Evolutionary conservation across 371 early-diverging fungal genomes (phyloP), one percentile per base, ranked within the genome.

Genomic region (Mortierella sp.): DNA sequence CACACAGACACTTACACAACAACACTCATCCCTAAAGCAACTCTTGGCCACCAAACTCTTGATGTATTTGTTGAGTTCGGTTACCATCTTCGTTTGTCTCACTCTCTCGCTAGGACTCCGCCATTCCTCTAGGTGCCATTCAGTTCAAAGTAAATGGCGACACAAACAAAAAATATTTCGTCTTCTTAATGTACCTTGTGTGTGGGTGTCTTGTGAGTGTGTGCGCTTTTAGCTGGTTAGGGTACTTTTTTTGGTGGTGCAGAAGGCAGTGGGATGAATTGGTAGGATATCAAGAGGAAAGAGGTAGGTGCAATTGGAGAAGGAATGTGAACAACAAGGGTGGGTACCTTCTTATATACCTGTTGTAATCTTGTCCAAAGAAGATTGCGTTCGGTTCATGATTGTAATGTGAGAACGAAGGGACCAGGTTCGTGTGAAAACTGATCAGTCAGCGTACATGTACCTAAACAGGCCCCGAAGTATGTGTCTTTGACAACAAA

Each of bases 361-460:
- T 32, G 16, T 14, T 58, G 32, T 27, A 8, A 12, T 12, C 60
- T 11, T n/a, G 21, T n/a, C 49, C 49, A 24, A 0, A 41, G 41
- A 49, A 14, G 14, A n/a, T n/a, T 65, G 24, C 65, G 65, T 65
- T 65, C 65, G 38, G 21, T 65, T 41, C 65, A 65, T 65, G 65
- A 24, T 60, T 60, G 35, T 60, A 60, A 32, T 38, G 38, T 2
- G 65, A 38, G 38, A 65, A 21, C 21, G 24, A 68, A 24, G 10
- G 24, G 68, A 35, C 21, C 24, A 68, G 38, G 68, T 35, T 68
- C 68, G 68, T 68, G 68, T 68, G 68, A 68, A 68, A 68, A 24
- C 21, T 68, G 68, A 68, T 68, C 68, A 41, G 68, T 68, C 68
- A 68, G 68, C 68, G 41, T 8, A 68, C 68, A 68, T 68, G 3